Conservation (phyloP, 1,284 basidiomycete genomes). For the Cystobasidium slooffiae region DNA sequence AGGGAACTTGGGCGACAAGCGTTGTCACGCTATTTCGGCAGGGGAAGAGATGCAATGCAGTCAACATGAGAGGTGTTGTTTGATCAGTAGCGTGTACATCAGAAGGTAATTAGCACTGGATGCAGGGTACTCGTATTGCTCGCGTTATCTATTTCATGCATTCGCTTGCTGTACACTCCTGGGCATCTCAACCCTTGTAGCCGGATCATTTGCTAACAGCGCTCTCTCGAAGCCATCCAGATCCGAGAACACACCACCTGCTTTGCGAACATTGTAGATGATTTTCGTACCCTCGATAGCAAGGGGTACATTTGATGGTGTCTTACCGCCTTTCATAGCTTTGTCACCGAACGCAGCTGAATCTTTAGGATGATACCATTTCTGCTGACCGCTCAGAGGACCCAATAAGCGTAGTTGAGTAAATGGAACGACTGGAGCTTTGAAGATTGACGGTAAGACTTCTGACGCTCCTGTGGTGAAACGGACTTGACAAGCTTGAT, state of each 20-base stretch:
- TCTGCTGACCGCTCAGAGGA: slow-evolving; percentile 16
- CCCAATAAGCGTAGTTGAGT: slow-evolving; percentile 24
- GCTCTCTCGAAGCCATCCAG: slow-evolving; percentile 38
- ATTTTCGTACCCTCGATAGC: slow-evolving; percentile 17
- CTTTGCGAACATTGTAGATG: slow-evolving; percentile 30
- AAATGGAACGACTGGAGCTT: slow-evolving; percentile 18
- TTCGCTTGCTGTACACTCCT: slow-evolving; percentile 14
- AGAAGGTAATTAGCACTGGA: not conserved
- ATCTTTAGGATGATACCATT: slow-evolving; percentile 37
- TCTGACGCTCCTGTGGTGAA: slow-evolving; percentile 22
- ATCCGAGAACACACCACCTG: slow-evolving; percentile 20
- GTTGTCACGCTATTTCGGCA: too few species aligned
- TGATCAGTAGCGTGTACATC: too few species aligned
- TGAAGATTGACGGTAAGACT: slow-evolving; percentile 20
- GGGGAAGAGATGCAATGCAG: not conserved
- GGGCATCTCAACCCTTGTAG: slow-evolving; percentile 34
- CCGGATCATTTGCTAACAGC: slow-evolving; percentile 39
- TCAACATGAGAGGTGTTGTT: not conserved
- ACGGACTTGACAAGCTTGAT: slow-evolving; percentile 23
- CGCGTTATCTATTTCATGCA: slow-evolving; percentile 7
- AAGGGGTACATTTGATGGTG: slow-evolving; percentile 28
- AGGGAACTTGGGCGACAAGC: not conserved
- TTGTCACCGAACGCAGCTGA: slow-evolving; percentile 33
- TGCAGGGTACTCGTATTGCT: not conserved
- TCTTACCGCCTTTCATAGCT: slow-evolving; percentile 33